phyloP scores from a whole-genome alignment of 2,329 filamentous ascomycete genomes.

The Seiridium cupressi region DNA sequence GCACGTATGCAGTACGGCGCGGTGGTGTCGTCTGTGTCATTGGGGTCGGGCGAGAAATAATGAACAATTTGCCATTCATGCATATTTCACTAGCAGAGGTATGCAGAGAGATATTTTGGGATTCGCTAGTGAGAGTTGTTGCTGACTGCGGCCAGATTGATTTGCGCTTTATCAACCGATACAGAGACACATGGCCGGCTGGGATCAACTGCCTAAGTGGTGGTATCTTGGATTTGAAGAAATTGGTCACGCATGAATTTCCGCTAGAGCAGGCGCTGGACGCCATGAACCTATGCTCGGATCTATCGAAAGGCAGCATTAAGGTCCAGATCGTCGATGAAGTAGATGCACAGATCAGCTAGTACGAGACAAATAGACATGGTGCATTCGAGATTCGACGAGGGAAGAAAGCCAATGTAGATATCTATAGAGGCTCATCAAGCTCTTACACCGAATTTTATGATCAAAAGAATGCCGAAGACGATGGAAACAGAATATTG shows the following conservation, averaged over 20 bases:
- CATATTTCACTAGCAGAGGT: conserved; percentile 61
- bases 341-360: conserved; percentile 16
- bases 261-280: conserved; percentile 60
- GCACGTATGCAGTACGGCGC: conserved; percentile 52
- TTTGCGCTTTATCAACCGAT: conserved; percentile 69
- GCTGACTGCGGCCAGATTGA: conserved; percentile 47
- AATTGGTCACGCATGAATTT: conserved; percentile 61
- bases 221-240: conserved; percentile 59
- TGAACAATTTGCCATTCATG: conserved; percentile 69
- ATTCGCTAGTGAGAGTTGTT: not conserved
- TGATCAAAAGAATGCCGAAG: too few relatives aligned
- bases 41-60: conserved; percentile 58
- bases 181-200: conserved; percentile 67
- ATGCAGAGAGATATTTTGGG: conserved; percentile 11
- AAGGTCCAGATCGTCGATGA: conserved; percentile 61
- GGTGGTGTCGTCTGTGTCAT: conserved; percentile 64
- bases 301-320: conserved; percentile 52
- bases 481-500: too few relatives aligned
- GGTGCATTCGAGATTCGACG: too few relatives aligned
- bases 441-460: too few relatives aligned
- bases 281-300: conserved; percentile 51
- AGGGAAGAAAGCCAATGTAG: too few relatives aligned
- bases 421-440: too few relatives aligned
- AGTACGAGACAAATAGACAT: too few relatives aligned
- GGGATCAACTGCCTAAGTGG: conserved; percentile 61